Evolutionary conservation across 371 early-diverging fungal species (phyloP).

Genomic region (Capniomyces stellatus): DNA sequence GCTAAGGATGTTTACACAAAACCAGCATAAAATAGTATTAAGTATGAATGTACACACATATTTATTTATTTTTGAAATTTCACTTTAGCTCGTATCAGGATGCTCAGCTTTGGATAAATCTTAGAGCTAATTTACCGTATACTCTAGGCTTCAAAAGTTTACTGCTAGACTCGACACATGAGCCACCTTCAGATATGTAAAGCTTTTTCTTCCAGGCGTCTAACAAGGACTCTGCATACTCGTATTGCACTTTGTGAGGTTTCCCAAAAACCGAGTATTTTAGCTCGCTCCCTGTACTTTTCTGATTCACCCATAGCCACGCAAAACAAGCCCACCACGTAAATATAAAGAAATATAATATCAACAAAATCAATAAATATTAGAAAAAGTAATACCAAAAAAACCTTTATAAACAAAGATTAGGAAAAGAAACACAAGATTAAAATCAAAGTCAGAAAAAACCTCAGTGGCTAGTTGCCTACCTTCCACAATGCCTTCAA

Average conservation of each 20-base stretch:
- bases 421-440: background rate
- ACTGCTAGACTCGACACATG: too few species aligned
- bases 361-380: background rate
- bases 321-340: conserved; percentile 9
- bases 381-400: background rate
- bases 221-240: conserved; percentile 40
- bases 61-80: too few species aligned
- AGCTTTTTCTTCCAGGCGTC: too few species aligned
- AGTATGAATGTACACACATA: too few species aligned
- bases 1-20: conserved; percentile 29
- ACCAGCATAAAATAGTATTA: too few species aligned
- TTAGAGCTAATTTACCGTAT: too few species aligned
- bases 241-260: conserved; percentile 53
- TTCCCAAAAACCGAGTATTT: conserved; percentile 54
- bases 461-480: conserved; percentile 5
- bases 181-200: too few species aligned
- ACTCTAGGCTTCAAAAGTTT: too few species aligned
- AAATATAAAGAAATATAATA: background rate
- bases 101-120: too few species aligned
- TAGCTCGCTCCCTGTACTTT: conserved; percentile 20
- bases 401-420: background rate
- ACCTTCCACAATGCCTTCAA: conserved; percentile 41
- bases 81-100: too few species aligned
- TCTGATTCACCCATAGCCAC: conserved; percentile 20
- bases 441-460: background rate